Evolutionary conservation across 768 basidiomycete species (phyloP), one percentile per base, ranked within the genome.

Genomic region (Mycena epipterygia): DNA sequence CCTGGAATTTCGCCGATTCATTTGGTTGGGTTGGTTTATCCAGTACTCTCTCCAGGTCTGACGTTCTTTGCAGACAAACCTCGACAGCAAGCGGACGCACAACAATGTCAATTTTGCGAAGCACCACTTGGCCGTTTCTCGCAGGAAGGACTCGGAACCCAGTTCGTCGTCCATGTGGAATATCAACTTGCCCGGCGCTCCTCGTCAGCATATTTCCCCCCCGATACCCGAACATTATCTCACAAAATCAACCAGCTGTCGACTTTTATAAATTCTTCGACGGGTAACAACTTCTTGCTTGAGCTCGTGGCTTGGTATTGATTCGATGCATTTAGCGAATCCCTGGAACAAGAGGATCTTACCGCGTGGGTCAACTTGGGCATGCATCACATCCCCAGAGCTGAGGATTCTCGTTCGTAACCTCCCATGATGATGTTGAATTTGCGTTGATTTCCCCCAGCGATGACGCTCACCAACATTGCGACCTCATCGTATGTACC

Each of bases 101-200:
- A 85, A 89, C 37, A 91, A 91, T 60, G 89, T 87, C 5, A 89
- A 91, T 73, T 92, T 90, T 88, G 90, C 90, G 3, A 85, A 88
- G 37, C 89, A 91, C 75, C 89, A 89, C 75, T 78, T 91, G 6
- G 88, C 89, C 1, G 85, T 91, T 16, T 87, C 89, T 21, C 80
- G 77, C 60, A 83, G 87, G 39, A 90, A 92, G 77, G 91, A 92
- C 23, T 86, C 85, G 1, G 91, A 92, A 77, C 89, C 88, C 3
- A 80, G 82, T 0, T 88, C 87, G 17, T 89, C 87, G 67, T 83
- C 82, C 46, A 85, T 86, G 79, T 92, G 90, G 89, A 91, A 91
- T 77, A 81, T 88, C 63, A 86, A 92, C 75, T 78, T 91, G 5
- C 90, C 90, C 2, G 90, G 88, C 1, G 72, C 74, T 6, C 89